Percentiles rank a stretch among this genome's conserved stretches.
These are phyloP conservation scores for Cladosporium sp. DNA, from an alignment of 2,329 filamentous ascomycete species.

Conservation along the genomic window DNA sequence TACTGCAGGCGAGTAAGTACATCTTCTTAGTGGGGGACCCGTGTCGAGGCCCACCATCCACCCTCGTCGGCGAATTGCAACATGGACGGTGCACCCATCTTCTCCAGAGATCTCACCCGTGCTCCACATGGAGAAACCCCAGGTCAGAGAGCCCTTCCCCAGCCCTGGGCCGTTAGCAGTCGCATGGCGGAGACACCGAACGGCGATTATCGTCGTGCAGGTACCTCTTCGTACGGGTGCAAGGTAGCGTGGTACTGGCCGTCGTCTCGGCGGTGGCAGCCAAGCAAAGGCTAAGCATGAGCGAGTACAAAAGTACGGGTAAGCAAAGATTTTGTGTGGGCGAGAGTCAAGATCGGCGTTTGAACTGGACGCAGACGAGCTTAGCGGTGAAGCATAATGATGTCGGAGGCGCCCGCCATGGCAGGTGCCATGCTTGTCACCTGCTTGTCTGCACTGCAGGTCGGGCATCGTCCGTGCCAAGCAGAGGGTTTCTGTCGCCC, in stretches of 20 bases:
- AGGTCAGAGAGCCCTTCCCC: background rate
- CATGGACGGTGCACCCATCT: conserved; percentile 7
- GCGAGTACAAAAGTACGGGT: background rate
- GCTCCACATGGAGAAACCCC: conserved; percentile 18
- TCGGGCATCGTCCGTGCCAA: conserved; percentile 10
- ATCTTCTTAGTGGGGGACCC: conserved; percentile 9
- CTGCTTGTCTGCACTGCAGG: conserved; percentile 2
- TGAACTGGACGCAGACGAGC: background rate
- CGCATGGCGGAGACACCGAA: conserved; percentile 19
- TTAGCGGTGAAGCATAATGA: conserved; percentile 17
- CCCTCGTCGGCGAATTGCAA: background rate
- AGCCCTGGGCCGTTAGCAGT: background rate
- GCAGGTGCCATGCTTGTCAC: background rate
- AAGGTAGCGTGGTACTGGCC: conserved; percentile 11
- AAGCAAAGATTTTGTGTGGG: conserved; percentile 11
- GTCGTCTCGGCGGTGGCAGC: conserved; percentile 9
- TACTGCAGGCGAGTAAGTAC: background rate
- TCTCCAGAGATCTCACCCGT: conserved; percentile 9
- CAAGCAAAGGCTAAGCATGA: conserved; percentile 12
- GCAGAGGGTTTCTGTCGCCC: background rate
- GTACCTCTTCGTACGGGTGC: background rate
- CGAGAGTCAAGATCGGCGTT: conserved; percentile 8
- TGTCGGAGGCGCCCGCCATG: conserved; percentile 1
- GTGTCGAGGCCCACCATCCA: background rate
- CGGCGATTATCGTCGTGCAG: conserved; percentile 15